phyloP scores from a whole-genome alignment of 306 rosid species.

The Begonia loranthoides region DNA sequence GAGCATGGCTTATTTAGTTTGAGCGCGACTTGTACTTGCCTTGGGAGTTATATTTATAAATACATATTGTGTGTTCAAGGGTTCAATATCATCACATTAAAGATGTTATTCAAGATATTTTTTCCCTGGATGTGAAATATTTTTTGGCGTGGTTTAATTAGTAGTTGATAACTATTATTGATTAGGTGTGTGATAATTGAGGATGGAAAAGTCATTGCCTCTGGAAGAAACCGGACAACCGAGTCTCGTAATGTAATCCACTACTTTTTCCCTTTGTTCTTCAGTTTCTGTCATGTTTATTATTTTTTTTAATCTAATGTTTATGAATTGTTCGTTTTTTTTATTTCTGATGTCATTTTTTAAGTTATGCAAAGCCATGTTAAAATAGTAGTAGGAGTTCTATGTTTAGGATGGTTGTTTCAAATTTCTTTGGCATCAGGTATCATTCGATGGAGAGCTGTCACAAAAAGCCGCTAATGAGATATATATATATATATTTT shows the following conservation, averaged over 20 bases:
- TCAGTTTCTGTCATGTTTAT: background rate
- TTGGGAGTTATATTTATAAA: background rate
- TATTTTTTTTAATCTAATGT: background rate
- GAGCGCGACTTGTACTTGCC: too few relatives aligned
- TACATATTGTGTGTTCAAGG: background rate
- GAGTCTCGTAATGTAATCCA: conserved; percentile 69
- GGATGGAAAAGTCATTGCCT: conserved; percentile 57
- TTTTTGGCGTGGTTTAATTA: conserved; percentile 6
- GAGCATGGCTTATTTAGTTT: background rate
- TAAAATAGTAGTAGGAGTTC: too few relatives aligned
- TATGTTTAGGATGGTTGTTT: too few relatives aligned
- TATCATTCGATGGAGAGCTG: too few relatives aligned
- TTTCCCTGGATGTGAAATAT: background rate
- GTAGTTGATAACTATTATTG: conserved; percentile 13
- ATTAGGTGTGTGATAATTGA: conserved; percentile 71
- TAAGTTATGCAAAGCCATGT: too few relatives aligned
- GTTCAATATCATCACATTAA: background rate
- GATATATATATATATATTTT: too few relatives aligned
- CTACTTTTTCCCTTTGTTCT: conserved; percentile 2
- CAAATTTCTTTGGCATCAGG: too few relatives aligned
- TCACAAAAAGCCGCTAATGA: too few relatives aligned
- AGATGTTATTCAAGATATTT: background rate
- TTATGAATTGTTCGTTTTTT: too few relatives aligned
- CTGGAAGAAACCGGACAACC: conserved; percentile 74
- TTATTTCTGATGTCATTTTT: too few relatives aligned